phyloP scores from a whole-genome alignment of 2,329 filamentous ascomycete species.

The Dothidotthia symphoricarpi region DNA sequence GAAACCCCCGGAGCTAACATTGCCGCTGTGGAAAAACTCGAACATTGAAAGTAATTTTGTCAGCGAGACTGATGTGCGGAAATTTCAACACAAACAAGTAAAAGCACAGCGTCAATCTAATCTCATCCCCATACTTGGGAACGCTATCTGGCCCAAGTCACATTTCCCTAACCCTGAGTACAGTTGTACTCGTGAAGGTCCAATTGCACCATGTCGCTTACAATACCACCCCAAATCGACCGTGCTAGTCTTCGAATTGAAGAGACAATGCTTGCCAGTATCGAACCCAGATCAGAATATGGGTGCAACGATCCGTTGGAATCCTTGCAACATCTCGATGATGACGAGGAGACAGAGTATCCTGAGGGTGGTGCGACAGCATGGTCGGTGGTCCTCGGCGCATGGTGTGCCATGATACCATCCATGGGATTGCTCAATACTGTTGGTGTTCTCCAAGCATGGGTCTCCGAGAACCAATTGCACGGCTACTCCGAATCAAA shows the following conservation, averaged over 20 bases:
- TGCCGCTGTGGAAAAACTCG: constrained; percentile 5
- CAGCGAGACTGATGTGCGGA: not conserved
- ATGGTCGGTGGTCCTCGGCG: constrained; percentile 47
- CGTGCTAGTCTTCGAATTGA: not conserved
- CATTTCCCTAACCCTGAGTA: too few relatives aligned
- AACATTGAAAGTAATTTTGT: constrained; percentile 1
- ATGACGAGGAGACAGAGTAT: constrained; percentile 7
- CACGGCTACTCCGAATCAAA: constrained; percentile 32
- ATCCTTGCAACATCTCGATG: constrained; percentile 2
- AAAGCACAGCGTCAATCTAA: not conserved
- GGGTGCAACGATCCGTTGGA: constrained; percentile 1
- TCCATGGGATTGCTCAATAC: constrained; percentile 45
- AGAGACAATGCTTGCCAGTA: too few relatives aligned
- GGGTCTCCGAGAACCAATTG: constrained; percentile 41
- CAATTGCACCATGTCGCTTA: constrained; percentile 2
- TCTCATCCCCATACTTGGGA: too few relatives aligned
- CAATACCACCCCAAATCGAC: constrained; percentile 3
- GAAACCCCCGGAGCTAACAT: constrained; percentile 5
- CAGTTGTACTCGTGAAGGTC: too few relatives aligned
- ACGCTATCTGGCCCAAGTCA: too few relatives aligned
- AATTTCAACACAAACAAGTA: too few relatives aligned
- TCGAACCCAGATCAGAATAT: not conserved
- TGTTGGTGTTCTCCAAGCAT: constrained; percentile 43
- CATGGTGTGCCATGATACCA: constrained; percentile 44
- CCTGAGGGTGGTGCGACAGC: constrained; percentile 46